phyloP scores from a whole-genome alignment of 345 rosid genomes.

The Corymbia maculata region DNA sequence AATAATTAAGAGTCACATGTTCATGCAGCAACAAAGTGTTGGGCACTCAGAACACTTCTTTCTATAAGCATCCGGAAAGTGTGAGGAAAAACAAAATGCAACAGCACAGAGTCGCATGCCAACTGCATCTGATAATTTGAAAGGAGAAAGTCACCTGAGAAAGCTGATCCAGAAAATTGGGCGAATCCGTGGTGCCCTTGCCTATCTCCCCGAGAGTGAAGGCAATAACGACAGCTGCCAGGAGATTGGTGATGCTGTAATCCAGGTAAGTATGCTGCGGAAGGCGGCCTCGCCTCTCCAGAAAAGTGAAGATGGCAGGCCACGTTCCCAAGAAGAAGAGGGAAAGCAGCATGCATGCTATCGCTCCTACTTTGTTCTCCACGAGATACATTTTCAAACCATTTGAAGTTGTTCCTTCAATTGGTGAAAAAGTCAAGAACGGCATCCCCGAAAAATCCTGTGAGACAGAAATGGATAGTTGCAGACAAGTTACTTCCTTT shows the following conservation, averaged over 20 bases:
- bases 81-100: background rate
- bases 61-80: background rate
- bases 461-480: background rate
- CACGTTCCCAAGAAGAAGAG: constrained; percentile 73
- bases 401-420: background rate
- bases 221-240: constrained; percentile 64
- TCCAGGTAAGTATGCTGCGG: constrained; percentile 92
- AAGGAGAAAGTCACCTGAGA: constrained; percentile 29
- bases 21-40: background rate
- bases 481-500: background rate
- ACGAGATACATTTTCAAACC: constrained; percentile 40
- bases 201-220: constrained; percentile 59
- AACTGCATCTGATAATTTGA: background rate
- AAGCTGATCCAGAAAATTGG: constrained; percentile 52
- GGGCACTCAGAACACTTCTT: background rate
- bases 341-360: constrained; percentile 57
- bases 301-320: constrained; percentile 72
- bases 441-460: background rate
- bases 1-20: background rate
- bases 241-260: constrained; percentile 57
- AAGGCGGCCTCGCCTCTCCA: constrained; percentile 76
- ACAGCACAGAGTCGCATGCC: background rate
- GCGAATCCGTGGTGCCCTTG: constrained; percentile 16
- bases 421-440: background rate
- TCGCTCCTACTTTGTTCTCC: constrained; percentile 79